Base-by-base conservation (phyloP, 2,329 filamentous ascomycete genomes). In the Orbilia ellipsospora region DNA sequence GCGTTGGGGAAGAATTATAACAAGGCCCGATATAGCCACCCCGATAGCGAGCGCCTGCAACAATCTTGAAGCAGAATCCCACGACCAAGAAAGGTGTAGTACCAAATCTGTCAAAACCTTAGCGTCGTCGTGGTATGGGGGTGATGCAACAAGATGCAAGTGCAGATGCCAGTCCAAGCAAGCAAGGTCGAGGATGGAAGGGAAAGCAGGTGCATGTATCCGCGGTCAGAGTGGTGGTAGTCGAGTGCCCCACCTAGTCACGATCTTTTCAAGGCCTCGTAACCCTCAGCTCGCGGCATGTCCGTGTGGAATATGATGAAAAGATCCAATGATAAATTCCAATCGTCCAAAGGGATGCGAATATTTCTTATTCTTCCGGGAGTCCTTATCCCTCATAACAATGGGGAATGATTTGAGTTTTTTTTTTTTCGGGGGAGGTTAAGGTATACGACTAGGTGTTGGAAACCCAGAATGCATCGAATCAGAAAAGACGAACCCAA, bases 51-150 rank as follows among this genome's bases (percentile, higher is more conserved):
- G 60, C 54, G 67, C 31, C 52, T 72, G 67, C 67, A 72, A 59
- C 72, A 69, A 68, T 75, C 64, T 60, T 65, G 72, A 69, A 69
- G 64, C 64, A 56, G 57, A 23, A 13, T 31, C 54, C 63, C 54
- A 67, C 42, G 65, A 63, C 45, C 31, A 51, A 50, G 16, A 45
- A 64, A 65, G 64, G 64, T 68, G 64, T 75, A 51, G 72, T 65
- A 75, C 72, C 64, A 69, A 72, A 65, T 54, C 57, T 75, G 72
- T 69, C 72, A 75, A 67, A 75, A 60, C 54, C 72, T 62, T 75
- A 68, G 72, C 59, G 64, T 69, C 72, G 72, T 65, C 60, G 64
- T 75, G 72, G 72, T 75, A 36, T 36, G 31, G 31, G 31, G 31
- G 31, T 36, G 31, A 36, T 36, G 31, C 31, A 36, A 36, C 31